These are phyloP conservation scores for Tricholoma matsutake DNA, from an alignment of 768 basidiomycete species.

Conservation along the genomic window DNA sequence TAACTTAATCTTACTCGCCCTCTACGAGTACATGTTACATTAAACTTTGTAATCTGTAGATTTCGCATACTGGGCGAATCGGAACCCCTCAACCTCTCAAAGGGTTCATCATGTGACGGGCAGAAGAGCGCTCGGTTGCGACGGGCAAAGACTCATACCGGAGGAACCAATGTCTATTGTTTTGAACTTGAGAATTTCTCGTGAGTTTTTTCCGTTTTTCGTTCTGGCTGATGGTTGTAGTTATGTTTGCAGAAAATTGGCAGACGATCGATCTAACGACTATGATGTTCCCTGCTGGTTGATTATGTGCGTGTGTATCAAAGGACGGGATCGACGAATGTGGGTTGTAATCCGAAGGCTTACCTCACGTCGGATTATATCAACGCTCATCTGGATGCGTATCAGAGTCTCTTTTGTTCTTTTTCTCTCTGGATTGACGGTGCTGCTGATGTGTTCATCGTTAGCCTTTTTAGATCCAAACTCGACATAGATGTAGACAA, in stretches of 20 bases:
- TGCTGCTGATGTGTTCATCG: neutral
- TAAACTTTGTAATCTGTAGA: conserved; percentile 30
- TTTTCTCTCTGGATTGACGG: neutral
- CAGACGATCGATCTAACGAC: conserved; percentile 52
- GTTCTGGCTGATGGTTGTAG: neutral
- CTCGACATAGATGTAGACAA: neutral
- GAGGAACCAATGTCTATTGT: conserved; percentile 63
- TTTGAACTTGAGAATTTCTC: conserved; percentile 61
- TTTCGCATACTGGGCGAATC: conserved; percentile 82
- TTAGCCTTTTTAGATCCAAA: neutral
- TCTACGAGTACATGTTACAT: neutral
- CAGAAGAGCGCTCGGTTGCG: conserved; percentile 34
- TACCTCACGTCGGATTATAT: conserved; percentile 70
- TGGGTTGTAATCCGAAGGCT: conserved; percentile 64
- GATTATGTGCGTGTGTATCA: conserved; percentile 87
- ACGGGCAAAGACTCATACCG: conserved; percentile 58
- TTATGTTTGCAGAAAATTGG: conserved; percentile 50
- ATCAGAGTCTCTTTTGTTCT: conserved; percentile 38
- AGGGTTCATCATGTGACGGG: conserved; percentile 66
- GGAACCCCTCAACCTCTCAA: conserved; percentile 48
- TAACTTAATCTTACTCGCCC: neutral
- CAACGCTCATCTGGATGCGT: conserved; percentile 50
- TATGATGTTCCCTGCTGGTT: conserved; percentile 69
- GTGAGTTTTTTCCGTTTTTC: conserved; percentile 38
- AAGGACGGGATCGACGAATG: conserved; percentile 48